Evolutionary conservation across 2,329 filamentous ascomycete species (phyloP), one percentile per base, ranked within the genome.

Genomic region (Neopestalotiopsis sp.): DNA sequence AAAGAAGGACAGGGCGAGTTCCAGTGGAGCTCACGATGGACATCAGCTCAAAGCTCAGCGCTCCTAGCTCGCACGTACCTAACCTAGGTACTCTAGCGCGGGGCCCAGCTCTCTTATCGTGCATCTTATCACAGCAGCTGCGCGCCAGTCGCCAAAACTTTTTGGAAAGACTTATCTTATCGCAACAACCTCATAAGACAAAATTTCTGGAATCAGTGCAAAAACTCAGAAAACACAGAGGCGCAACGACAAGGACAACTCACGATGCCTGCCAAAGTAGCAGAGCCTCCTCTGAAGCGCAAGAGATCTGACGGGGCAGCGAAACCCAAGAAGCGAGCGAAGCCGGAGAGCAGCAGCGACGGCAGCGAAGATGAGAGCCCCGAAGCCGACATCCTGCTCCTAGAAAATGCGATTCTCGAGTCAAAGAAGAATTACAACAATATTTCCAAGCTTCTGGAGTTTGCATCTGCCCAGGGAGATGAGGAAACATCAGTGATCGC

Each of bases 401-500:
- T 98, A 67, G 95, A 98, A 82, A 86, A 89, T 71, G 91, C 93
- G 68, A 94, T 98, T 67, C 82, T 94, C 71, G 91, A 96, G 79
- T 97, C 94, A 64, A 92, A 90, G 76, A 94, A 94, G 80, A 89
- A 97, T 81, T 97, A 97, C 85, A 97, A 97, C 84, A 94, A 97
- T 77, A 95, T 98, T 75, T 87, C 89, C 7, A 88, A 87, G 12
- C 82, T 98, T 49, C 84, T 97, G 60, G 86, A 86, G 57, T 86
- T 90, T 75, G 81, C 89, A 49, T 78, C 87, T 75, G 83, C 82
- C 45, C 80, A 86, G 2, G 78, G 83, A 24, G 83, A 87, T 20
- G 79, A 84, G 1, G 87, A 91, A 58, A 84, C 88, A 4, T 85
- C 88, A 12, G 83, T 93, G 61, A 82, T 93, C 42, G 92, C 94